These are phyloP conservation scores for Trichoderma gracile DNA, from an alignment of 2,329 filamentous ascomycete species.

Conservation along the genomic window DNA sequence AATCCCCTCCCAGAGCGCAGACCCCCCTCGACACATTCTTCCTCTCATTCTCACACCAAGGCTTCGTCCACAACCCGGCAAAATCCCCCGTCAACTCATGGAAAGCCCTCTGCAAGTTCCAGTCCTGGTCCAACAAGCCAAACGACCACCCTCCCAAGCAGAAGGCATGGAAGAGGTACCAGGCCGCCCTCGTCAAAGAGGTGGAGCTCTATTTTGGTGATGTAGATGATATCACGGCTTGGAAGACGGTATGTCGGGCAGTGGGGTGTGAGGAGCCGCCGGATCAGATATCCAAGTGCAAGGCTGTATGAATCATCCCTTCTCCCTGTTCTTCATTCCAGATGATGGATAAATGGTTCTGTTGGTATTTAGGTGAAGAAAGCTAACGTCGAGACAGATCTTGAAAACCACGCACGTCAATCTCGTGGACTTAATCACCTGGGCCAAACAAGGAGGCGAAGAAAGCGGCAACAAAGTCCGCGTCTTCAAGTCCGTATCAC, in stretches of 20 bases:
- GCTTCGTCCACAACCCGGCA: no score
- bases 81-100: no score
- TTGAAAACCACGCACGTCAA: constrained; percentile 16
- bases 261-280: constrained; percentile 1
- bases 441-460: background rate
- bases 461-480: background rate
- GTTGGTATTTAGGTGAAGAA: background rate
- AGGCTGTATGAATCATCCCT: background rate
- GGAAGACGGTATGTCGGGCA: constrained; percentile 2
- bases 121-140: no score
- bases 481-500: background rate
- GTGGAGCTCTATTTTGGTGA: constrained; percentile 7
- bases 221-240: background rate
- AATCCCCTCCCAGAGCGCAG: no score
- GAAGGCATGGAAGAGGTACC: background rate
- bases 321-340: background rate
- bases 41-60: no score
- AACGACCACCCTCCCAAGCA: background rate
- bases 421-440: constrained; percentile 3
- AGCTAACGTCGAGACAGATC: background rate
- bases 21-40: no score
- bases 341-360: background rate
- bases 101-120: no score
- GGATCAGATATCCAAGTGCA: background rate
- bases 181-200: constrained; percentile 1